These are phyloP conservation scores for Pulveroboletus sp. DNA, from an alignment of 768 basidiomycete species.

Conservation along the genomic window DNA sequence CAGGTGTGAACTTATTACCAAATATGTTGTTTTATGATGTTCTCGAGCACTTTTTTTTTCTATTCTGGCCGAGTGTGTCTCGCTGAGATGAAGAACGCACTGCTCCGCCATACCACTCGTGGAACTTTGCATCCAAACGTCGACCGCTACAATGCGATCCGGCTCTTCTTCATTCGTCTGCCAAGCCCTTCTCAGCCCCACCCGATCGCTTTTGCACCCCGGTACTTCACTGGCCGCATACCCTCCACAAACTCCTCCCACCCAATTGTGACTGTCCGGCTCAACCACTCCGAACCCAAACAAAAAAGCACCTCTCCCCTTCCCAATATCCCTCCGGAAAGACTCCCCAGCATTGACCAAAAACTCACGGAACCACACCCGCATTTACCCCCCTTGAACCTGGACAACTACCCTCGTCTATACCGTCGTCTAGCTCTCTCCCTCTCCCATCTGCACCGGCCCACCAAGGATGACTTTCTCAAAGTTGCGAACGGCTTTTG, in stretches of 20 bases:
- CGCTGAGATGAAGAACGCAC: conserved; percentile 12
- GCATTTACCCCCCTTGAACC: conserved; percentile 32
- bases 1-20: neutral
- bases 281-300: conserved; percentile 15
- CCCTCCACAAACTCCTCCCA: neutral
- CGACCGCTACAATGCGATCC: conserved; percentile 57
- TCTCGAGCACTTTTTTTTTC: no score
- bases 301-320: neutral
- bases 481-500: conserved; percentile 85
- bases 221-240: neutral
- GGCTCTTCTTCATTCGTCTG: conserved; percentile 48
- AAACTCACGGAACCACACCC: conserved; percentile 7
- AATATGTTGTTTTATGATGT: neutral
- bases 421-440: conserved; percentile 75
- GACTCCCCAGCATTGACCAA: conserved; percentile 3
- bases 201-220: neutral
- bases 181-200: conserved; percentile 3
- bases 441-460: conserved; percentile 71
- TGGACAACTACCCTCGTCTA: conserved; percentile 75
- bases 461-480: conserved; percentile 86
- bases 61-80: neutral
- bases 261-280: conserved; percentile 2
- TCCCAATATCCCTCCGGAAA: conserved; percentile 3
- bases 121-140: conserved; percentile 29
- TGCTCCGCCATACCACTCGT: conserved; percentile 25